Evolutionary conservation across 306 rosid genomes (phyloP), one percentile per base, ranked within the genome.

Genomic region (Sphenostylis stenocarpa): DNA sequence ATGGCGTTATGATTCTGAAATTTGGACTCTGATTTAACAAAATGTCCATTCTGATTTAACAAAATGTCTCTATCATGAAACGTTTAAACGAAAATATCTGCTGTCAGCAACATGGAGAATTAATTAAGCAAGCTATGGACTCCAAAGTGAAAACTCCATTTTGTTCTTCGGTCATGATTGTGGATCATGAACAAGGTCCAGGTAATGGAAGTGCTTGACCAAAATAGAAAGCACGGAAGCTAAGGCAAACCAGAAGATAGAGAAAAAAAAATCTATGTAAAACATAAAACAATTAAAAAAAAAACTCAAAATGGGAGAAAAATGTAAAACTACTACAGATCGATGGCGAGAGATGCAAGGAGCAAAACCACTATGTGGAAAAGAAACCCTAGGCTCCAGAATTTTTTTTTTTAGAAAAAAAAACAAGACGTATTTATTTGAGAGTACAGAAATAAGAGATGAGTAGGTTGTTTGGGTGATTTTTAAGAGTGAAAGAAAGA

Each of bases 321-420:
- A 38, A 9, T 26, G 10, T 33, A 12, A 48, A 47, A 34, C 12
- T 41, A 43, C 11, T 52, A 15, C 39, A 58, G 66, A 58, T 58
- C 36, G 39, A 28, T 4, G 48, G 12, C 16, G 20, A 58, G 29
- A 33, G 60, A 62, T 36, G 41, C 21, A 26, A n/a, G 66, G 12
- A 49, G 38, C 6, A 2, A 1, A 15, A 67, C 24, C 44, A 39
- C 2, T 23, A 57, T 12, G 19, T 19, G 24, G 51, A 45, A 57
- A 69, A 43, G 39, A 82, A 82, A 77, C 85, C 86, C 86, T 82
- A 82, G 72, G 7, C 17, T 20, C 15, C 23, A 31, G 60, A 56
- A 10, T 11, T 31, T 4, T 4, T 9, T 38, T 38, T 0, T 24
- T 56, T 1, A 13, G 12, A 24, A 56, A 2, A 41, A 56, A 9